Evolutionary conservation across 2,329 filamentous ascomycete genomes (phyloP).

Genomic region (Colletotrichum lini): DNA sequence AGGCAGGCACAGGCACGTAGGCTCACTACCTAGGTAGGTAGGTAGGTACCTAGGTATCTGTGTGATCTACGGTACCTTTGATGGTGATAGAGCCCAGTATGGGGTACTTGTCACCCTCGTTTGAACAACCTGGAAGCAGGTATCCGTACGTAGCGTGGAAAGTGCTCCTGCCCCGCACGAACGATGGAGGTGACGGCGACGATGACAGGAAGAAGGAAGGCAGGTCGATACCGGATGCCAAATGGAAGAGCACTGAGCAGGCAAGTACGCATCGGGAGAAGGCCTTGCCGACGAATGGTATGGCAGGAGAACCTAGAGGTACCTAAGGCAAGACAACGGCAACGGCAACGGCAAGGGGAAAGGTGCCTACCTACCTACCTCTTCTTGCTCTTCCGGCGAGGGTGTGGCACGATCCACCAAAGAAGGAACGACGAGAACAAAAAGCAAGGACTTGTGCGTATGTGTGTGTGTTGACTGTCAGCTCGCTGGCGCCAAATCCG

Average conservation of each 20-base stretch:
- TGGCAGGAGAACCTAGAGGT: constrained; percentile 13
- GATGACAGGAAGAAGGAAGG: constrained; percentile 14
- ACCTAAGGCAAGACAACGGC: neutral
- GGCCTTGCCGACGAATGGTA: constrained; percentile 23
- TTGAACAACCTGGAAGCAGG: neutral
- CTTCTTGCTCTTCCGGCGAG: neutral
- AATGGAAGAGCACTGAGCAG: constrained; percentile 11
- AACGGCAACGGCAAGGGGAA: constrained; percentile 13
- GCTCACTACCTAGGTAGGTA: neutral
- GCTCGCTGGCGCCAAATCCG: constrained; percentile 9
- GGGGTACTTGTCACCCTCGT: neutral
- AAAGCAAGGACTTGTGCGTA: constrained; percentile 29
- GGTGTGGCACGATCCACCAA: constrained; percentile 33
- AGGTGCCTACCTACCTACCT: neutral
- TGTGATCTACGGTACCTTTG: too few species aligned
- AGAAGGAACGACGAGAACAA: constrained; percentile 31
- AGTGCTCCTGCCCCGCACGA: constrained; percentile 31
- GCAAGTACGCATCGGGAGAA: constrained; percentile 16
- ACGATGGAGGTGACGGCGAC: constrained; percentile 25
- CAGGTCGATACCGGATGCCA: neutral
- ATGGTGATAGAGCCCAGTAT: neutral
- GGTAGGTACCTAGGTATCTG: neutral
- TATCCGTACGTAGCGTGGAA: neutral
- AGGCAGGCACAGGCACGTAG: neutral
- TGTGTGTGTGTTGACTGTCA: neutral